These are phyloP conservation scores for Russula griseocarnosa DNA, from an alignment of 768 basidiomycete genomes.

Conservation along the genomic window DNA sequence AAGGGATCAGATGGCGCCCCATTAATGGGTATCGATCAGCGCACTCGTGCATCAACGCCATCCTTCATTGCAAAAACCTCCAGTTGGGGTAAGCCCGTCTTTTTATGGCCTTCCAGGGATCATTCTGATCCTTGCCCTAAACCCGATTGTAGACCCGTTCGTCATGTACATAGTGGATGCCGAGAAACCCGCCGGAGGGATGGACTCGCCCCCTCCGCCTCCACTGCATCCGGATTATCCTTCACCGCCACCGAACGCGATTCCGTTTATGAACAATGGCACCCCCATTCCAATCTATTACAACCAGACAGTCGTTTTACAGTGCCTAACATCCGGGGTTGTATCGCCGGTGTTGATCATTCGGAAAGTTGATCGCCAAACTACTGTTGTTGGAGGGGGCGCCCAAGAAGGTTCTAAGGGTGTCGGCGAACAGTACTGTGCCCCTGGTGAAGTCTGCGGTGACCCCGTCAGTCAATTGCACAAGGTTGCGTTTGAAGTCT, in stretches of 20 bases:
- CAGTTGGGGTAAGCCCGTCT: constrained; percentile 66
- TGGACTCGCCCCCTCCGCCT: constrained; percentile 73
- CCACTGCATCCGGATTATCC: constrained; percentile 88
- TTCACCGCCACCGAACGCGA: constrained; percentile 85
- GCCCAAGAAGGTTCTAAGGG: constrained; percentile 83
- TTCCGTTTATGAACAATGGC: constrained; percentile 77
- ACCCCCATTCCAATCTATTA: constrained; percentile 91
- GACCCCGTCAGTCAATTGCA: constrained; percentile 95
- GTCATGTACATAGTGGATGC: constrained; percentile 98
- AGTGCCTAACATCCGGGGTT: constrained; percentile 90
- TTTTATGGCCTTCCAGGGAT: constrained; percentile 26
- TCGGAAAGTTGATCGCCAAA: constrained; percentile 88
- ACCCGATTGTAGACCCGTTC: constrained; percentile 63
- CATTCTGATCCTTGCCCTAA: constrained; percentile 19
- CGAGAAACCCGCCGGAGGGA: constrained; percentile 71
- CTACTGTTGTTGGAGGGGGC: constrained; percentile 87
- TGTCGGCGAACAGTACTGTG: constrained; percentile 77
- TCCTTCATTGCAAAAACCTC: constrained; percentile 88
- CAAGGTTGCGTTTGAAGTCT: constrained; percentile 93
- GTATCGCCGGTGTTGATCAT: constrained; percentile 92
- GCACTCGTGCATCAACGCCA: constrained; percentile 65
- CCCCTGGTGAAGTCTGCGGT: constrained; percentile 82
- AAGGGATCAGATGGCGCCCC: constrained; percentile 90
- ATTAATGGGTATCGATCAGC: constrained; percentile 74
- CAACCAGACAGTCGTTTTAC: constrained; percentile 93